Conservation (phyloP, 78 protist species). For the Dictyostelium purpureum region DNA sequence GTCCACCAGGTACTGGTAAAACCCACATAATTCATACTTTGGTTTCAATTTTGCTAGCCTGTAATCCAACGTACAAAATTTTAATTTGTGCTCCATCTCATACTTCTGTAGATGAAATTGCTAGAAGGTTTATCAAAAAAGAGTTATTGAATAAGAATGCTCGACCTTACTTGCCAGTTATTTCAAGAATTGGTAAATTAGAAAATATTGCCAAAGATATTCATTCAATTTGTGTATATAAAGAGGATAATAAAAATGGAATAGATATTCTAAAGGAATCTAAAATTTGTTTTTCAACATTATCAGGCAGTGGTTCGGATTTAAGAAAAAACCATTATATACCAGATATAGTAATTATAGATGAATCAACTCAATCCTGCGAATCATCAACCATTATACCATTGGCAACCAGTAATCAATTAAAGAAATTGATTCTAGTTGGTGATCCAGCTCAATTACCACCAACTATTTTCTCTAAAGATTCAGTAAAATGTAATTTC, state of each 20-base stretch:
- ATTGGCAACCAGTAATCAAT: not conserved
- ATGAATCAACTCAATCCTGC: constrained; percentile 85
- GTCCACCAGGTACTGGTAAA: constrained; percentile 63
- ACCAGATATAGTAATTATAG: constrained; percentile 63
- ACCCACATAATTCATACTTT: not conserved
- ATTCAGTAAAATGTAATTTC: not conserved
- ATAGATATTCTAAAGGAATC: not conserved
- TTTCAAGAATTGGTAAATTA: constrained; percentile 12
- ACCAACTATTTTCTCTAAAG: constrained; percentile 75
- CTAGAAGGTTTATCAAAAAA: constrained; percentile 14
- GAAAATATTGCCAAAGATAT: not conserved
- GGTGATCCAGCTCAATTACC: constrained; percentile 90
- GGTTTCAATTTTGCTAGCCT: not conserved
- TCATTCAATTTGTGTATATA: not conserved
- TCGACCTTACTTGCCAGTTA: not conserved
- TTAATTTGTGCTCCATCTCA: constrained; percentile 53
- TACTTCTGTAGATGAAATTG: constrained; percentile 85
- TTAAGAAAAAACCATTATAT: not conserved
- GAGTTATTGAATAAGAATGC: not conserved
- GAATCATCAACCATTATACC: constrained; percentile 84
- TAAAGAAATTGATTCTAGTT: constrained; percentile 64
- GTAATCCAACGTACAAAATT: not conserved
- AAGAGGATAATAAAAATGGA: not conserved
- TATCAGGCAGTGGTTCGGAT: not conserved
- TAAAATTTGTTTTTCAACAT: not conserved